Evolutionary conservation across 2,329 filamentous ascomycete genomes (phyloP).

Genomic region (Fusarium odoratissimum): DNA sequence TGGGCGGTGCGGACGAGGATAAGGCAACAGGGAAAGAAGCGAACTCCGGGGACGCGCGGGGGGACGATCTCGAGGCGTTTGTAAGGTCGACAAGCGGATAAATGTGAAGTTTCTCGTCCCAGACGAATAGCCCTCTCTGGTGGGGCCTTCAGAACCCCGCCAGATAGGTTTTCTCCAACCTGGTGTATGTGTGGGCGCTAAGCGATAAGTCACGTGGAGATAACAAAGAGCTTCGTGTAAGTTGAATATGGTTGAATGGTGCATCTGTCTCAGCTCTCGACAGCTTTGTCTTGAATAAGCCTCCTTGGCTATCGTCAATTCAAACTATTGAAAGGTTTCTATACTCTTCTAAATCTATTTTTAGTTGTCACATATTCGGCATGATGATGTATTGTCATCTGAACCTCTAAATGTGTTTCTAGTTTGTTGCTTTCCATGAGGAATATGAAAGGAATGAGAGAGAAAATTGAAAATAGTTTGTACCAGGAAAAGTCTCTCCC

Average conservation of each 20-base stretch:
- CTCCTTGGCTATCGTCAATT: background rate
- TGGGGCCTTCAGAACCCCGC: conserved; percentile 53
- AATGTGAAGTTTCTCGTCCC: conserved; percentile 48
- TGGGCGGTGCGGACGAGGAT: conserved; percentile 31
- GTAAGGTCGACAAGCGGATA: conserved; percentile 46
- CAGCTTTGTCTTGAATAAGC: background rate
- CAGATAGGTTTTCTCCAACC: conserved; percentile 50
- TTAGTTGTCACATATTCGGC: background rate
- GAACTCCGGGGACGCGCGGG: conserved; percentile 29
- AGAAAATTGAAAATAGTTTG: background rate
- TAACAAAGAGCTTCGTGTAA: conserved; percentile 13
- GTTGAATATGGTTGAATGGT: background rate
- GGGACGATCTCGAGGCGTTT: conserved; percentile 43
- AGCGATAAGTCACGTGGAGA: conserved; percentile 53
- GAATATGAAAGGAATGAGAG: background rate
- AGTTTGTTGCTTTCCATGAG: background rate
- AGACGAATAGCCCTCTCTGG: conserved; percentile 55
- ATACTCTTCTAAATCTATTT: background rate
- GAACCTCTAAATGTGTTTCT: background rate
- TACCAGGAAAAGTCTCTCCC: background rate
- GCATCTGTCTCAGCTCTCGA: background rate
- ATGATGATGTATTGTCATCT: background rate
- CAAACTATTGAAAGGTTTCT: background rate
- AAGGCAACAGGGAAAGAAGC: conserved; percentile 1
- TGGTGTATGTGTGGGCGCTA: conserved; percentile 56